Conservation (phyloP, 495 filamentous ascomycete species). For the Neurospora tetrasperma region DNA sequence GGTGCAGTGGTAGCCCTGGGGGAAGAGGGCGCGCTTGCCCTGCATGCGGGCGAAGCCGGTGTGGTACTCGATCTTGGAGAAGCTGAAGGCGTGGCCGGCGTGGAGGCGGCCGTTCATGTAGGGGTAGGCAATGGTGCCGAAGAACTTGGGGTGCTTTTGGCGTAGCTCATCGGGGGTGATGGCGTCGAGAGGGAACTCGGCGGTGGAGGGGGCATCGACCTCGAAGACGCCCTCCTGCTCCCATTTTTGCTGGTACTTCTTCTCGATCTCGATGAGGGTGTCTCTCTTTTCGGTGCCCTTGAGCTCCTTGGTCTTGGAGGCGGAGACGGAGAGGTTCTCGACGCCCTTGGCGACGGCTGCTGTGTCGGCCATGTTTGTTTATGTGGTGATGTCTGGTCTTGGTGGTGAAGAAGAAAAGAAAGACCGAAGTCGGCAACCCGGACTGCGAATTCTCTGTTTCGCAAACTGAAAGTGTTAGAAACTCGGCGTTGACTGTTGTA, state of each 20-base stretch:
- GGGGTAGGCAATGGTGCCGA: slow-evolving; percentile 83
- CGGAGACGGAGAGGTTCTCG: slow-evolving; percentile 25
- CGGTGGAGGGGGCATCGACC: slow-evolving; percentile 64
- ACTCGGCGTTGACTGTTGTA: not conserved
- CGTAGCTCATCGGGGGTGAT: slow-evolving; percentile 64
- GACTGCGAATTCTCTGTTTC: not conserved
- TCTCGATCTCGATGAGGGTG: slow-evolving; percentile 74
- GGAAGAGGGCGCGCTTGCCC: slow-evolving; percentile 77
- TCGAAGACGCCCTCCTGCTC: slow-evolving; percentile 70
- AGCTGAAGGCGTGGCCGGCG: slow-evolving; percentile 83
- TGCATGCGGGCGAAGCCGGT: slow-evolving; percentile 75
- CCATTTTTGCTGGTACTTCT: slow-evolving; percentile 88
- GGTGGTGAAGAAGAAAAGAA: not conserved
- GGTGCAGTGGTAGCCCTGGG: slow-evolving; percentile 90
- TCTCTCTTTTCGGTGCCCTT: slow-evolving; percentile 83
- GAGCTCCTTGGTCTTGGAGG: slow-evolving; percentile 42
- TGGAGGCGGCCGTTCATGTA: slow-evolving; percentile 97
- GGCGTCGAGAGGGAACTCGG: slow-evolving; percentile 61
- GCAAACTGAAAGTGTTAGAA: not conserved
- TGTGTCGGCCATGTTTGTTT: slow-evolving; percentile 24
- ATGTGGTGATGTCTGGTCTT: not conserved
- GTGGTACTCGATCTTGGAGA: slow-evolving; percentile 79
- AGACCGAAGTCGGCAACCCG: not conserved
- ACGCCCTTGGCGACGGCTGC: slow-evolving; percentile 27
- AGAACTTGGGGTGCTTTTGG: slow-evolving; percentile 78